phyloP scores from a whole-genome alignment of 2,329 filamentous ascomycete species.

The Epichloe brachyelytri region DNA sequence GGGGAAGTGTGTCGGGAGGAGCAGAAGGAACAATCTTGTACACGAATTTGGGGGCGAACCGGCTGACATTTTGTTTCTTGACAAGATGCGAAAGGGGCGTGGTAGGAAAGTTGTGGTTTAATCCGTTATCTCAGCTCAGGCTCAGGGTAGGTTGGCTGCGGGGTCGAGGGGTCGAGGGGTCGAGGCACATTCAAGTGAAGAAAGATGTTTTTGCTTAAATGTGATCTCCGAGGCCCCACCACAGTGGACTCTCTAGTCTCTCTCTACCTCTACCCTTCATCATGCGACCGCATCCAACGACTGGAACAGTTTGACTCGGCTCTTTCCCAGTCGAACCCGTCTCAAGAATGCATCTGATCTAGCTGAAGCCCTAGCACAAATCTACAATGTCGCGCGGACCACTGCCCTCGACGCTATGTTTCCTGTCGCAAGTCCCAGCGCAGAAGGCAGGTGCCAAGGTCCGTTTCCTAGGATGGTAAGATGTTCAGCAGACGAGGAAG shows the following conservation, averaged over 20 bases:
- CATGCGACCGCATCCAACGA: no score
- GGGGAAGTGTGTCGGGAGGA: constrained; percentile 40
- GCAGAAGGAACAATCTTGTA: constrained; percentile 48
- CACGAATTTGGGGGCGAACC: constrained; percentile 26
- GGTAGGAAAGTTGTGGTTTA: neutral
- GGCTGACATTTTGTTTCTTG: neutral
- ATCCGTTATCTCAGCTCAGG: neutral
- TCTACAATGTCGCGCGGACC: constrained; percentile 42
- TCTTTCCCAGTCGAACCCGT: no score
- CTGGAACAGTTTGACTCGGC: no score
- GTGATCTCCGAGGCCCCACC: neutral
- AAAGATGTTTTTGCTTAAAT: no score
- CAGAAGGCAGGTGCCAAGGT: constrained; percentile 59
- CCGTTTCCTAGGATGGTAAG: constrained; percentile 84
- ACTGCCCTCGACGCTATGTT: constrained; percentile 49
- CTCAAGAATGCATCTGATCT: neutral
- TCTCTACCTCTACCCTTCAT: no score
- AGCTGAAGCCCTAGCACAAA: no score
- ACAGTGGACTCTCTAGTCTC: neutral
- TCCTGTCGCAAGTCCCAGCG: constrained; percentile 47
- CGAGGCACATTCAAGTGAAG: neutral
- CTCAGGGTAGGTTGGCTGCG: neutral
- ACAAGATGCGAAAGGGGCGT: neutral
- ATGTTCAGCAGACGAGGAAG: constrained; percentile 5
- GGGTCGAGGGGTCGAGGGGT: neutral